These are phyloP conservation scores for Penicillium flavigenum DNA, from an alignment of 495 filamentous ascomycete species.

Conservation along the genomic window DNA sequence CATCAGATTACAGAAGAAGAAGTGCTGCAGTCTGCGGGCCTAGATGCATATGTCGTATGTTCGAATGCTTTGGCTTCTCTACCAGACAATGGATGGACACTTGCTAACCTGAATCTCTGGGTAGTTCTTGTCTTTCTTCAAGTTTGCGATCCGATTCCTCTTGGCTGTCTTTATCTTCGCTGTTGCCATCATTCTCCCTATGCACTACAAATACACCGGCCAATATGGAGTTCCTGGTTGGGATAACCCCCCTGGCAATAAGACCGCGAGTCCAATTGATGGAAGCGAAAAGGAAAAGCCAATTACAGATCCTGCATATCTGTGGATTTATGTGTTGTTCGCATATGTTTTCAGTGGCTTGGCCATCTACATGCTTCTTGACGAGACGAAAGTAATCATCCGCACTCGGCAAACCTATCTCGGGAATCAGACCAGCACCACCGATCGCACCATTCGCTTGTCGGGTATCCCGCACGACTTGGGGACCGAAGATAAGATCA, in stretches of 20 bases:
- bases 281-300: conserved; percentile 28
- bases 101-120: conserved; percentile 7
- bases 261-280: conserved; percentile 16
- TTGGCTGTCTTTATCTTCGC: conserved; percentile 76
- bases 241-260: conserved; percentile 28
- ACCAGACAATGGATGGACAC: background rate
- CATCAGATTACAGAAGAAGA: conserved; percentile 86
- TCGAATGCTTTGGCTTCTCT: background rate
- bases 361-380: conserved; percentile 77
- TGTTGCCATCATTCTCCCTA: conserved; percentile 74
- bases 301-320: conserved; percentile 50
- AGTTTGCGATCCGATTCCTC: conserved; percentile 86
- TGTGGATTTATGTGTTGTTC: conserved; percentile 94
- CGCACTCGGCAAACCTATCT: conserved; percentile 85
- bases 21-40: conserved; percentile 82
- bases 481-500: conserved; percentile 77
- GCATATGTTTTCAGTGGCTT: conserved; percentile 86
- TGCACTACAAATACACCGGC: conserved; percentile 70
- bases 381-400: conserved; percentile 80
- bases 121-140: conserved; percentile 90
- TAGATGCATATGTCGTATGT: conserved; percentile 92
- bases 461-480: conserved; percentile 84
- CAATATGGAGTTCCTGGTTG: conserved; percentile 45
- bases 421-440: conserved; percentile 87
- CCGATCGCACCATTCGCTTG: conserved; percentile 87